Conservation (phyloP, 257 asterid species). For the Rehmannia glutinosa region DNA sequence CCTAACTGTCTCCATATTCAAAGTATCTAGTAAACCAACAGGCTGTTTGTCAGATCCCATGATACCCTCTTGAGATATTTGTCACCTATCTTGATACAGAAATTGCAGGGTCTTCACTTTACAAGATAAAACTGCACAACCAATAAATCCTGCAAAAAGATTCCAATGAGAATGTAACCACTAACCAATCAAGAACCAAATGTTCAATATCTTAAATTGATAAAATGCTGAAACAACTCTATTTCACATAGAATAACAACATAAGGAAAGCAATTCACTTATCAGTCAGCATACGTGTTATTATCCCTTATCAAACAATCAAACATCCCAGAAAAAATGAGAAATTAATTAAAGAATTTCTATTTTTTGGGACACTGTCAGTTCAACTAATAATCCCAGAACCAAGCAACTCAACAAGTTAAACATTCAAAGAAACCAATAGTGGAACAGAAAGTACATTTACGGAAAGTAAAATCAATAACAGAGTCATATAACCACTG, state of each 20-base stretch:
- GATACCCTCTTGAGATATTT: slow-evolving; percentile 17
- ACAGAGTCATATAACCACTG: not conserved
- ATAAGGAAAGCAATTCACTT: not conserved
- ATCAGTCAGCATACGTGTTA: not conserved
- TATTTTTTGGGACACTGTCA: not conserved
- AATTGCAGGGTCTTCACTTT: slow-evolving; percentile 17
- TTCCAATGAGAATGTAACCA: not conserved
- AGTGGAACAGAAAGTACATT: no score
- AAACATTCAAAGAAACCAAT: not conserved
- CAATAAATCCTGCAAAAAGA: slow-evolving; percentile 27
- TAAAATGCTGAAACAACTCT: not conserved
- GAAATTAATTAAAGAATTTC: not conserved
- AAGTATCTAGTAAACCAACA: slow-evolving; percentile 65
- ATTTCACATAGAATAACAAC: not conserved
- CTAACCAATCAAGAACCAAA: not conserved
- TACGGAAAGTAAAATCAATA: not conserved
- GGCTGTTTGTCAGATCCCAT: slow-evolving; percentile 66
- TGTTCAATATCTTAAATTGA: not conserved
- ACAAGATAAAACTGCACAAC: slow-evolving; percentile 27
- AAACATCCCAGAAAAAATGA: not conserved
- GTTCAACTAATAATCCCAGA: not conserved
- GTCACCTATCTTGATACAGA: slow-evolving; percentile 24
- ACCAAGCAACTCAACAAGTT: not conserved
- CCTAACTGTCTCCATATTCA: slow-evolving; percentile 90
- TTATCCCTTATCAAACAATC: not conserved